Evolutionary conservation across 805 yeast species (phyloP), one percentile per base, ranked within the genome.

Genomic region (Candida pseudoglaebosa): DNA sequence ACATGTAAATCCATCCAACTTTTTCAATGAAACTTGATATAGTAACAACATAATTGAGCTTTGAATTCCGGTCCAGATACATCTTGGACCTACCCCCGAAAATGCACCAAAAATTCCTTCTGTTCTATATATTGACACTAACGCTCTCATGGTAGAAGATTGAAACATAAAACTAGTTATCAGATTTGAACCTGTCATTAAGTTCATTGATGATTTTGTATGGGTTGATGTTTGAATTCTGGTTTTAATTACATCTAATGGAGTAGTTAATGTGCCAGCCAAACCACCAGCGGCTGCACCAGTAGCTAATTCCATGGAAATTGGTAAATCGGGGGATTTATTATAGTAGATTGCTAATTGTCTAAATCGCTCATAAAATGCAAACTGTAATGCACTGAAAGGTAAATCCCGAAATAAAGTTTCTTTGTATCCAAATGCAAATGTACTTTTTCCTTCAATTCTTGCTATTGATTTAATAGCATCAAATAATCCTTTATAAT

Each of bases 211-310:
- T 1, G 98, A 91, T 8, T n/a, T 21, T 13, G 46, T 36, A 24
- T 44, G 48, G n/a, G 74, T 78, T 52, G 90, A 93, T 1, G 99
- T 93, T 64, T 93, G 99, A 35, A 89, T 78, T 53, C 98, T 72
- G 1, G 97, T 90, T 61, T 90, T 90, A 30, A 90, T 80, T 24
- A 90, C 97, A 54, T 90, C 97, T 46, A 87, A 62, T 1, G 97
- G 97, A 0, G 97, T 90, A 0, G 97, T 90, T 15, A 90, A 53
- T 1, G 78, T 72, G 1, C 97, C 97, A 0, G 96, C 95, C 19
- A 89, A 62, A 0, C 96, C 96, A 48, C 97, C 97, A 2, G 99
- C 98, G 0, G 87, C 80, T 1, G 96, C 98, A 39, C 99, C 99
- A 0, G 96, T 89, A 10, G 75, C 44, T 19, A 93, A 66, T 60